Evolutionary conservation across 1,139 yeast genomes (phyloP).

Genomic region (Citeromyces siamensis): DNA sequence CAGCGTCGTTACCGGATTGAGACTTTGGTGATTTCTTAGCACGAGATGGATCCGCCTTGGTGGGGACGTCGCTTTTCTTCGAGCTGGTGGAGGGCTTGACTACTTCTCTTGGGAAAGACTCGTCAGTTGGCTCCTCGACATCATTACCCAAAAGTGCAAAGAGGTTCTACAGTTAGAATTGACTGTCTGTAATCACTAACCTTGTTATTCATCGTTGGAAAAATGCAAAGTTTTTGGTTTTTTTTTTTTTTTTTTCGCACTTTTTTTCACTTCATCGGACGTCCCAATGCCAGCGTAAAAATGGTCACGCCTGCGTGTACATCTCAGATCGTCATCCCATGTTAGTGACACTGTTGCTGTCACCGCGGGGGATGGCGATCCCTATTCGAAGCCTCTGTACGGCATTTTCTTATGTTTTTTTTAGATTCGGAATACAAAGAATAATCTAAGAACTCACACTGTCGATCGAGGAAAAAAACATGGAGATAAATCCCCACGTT

Average conservation of each 20-base stretch:
- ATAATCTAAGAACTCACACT: too few relatives aligned
- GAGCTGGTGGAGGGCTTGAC: conserved; percentile 79
- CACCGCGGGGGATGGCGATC: too few relatives aligned
- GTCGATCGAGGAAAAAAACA: too few relatives aligned
- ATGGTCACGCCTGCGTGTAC: conserved; percentile 1
- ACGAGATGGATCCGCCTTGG: conserved; percentile 72
- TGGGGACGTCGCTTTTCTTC: conserved; percentile 80
- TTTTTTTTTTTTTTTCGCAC: conserved; percentile 4
- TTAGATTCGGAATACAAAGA: too few relatives aligned
- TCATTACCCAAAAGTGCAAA: conserved; percentile 61
- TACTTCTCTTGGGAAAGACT: conserved; percentile 48
- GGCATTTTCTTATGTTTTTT: too few relatives aligned
- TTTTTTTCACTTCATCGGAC: conserved; percentile 3
- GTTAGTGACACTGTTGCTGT: conserved; percentile 1
- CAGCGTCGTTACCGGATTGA: conserved; percentile 79
- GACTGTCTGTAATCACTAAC: neutral
- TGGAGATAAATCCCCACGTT: too few relatives aligned
- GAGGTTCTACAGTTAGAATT: conserved; percentile 25
- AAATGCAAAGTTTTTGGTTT: conserved; percentile 2
- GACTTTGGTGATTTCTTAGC: conserved; percentile 63
- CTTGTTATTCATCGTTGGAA: conserved; percentile 3
- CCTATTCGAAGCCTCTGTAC: too few relatives aligned
- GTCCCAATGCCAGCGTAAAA: neutral
- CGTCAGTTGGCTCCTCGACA: conserved; percentile 58
- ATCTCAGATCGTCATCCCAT: neutral